Conservation (phyloP, 768 basidiomycete species). For the Leccinum olivaceopallidum region DNA sequence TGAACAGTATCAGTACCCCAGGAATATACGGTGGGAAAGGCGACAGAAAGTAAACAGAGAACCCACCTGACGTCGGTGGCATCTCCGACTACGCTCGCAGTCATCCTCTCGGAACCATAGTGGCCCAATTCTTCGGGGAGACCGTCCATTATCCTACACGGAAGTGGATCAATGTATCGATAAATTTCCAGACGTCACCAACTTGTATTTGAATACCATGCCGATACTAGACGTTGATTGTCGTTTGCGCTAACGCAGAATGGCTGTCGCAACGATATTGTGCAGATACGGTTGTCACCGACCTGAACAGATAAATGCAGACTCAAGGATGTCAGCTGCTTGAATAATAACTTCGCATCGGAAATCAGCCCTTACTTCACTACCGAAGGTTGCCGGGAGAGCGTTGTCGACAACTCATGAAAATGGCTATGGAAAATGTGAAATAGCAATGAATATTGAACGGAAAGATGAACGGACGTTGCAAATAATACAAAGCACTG, state of each 20-base stretch:
- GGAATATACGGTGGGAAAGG: too few species aligned
- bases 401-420: conserved; percentile 71
- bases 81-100: too few species aligned
- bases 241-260: conserved; percentile 47
- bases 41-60: too few species aligned
- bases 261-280: background rate
- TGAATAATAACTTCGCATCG: background rate
- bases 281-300: conserved; percentile 8
- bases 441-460: background rate
- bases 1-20: too few species aligned
- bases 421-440: conserved; percentile 58
- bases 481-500: conserved; percentile 90
- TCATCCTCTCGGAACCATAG: conserved; percentile 53
- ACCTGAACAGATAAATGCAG: conserved; percentile 84
- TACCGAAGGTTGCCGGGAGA: conserved; percentile 76
- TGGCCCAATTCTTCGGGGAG: conserved; percentile 59
- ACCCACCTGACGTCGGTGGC: too few species aligned
- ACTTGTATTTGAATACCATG: conserved; percentile 61
- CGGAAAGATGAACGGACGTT: conserved; percentile 51
- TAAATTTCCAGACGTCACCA: conserved; percentile 3
- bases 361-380: conserved; percentile 57
- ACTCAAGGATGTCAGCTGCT: conserved; percentile 39
- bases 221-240: conserved; percentile 49
- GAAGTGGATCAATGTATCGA: conserved; percentile 1
- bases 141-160: conserved; percentile 71